Base-by-base conservation (phyloP, 2,329 filamentous ascomycete genomes). In the Gaeumannomyces tritici region DNA sequence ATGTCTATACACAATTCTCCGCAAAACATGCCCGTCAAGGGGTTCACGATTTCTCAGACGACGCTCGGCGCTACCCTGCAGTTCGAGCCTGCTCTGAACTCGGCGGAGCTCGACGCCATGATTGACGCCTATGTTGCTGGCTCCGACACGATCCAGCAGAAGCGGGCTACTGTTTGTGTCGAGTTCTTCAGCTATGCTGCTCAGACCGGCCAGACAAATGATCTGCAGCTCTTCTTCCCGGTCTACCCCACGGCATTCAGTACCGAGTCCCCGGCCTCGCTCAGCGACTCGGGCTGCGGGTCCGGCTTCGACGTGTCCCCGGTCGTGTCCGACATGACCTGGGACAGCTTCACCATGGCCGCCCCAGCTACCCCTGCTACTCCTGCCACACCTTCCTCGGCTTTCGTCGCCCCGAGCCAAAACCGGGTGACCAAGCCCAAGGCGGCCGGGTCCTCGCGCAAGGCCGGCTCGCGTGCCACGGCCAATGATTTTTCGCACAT, bases 31-130 rank as follows among this genome's bases (percentile, higher is more conserved):
- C 59, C 59, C 27, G 27, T 61, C 7, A 72, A 79, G 73, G 82
- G 82, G 63, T 86, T 86, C 72, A 84, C 83, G 64, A 78, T 87
- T 71, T 84, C 80, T 70, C 85, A 88, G 76, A 78, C 83, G 56
- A 72, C 77, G 59, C 75, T 84, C 62, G 84, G 84, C 61, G 78
- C 80, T 59, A 74, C 80, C 64, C 77, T 88, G 63, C 77, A 91
- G 74, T 86, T 91, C 81, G 74, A 86, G 72, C 81, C 90, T 76
- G 75, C 87, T 69, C 76, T 91, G 73, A 77, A 87, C 70, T 77
- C 81, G 64, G 68, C 82, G 74, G 80, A 90, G 72, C 79, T 88
- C 61, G 83, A 87, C 68, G 75, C 81, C 61, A 73, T 88, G 70
- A 79, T 88, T 68, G 75, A 84, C 71, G 77, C 79, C 65, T 86